Base-by-base conservation (phyloP, 2,329 filamentous ascomycete genomes). In the Drechslerella coelobrocha region DNA sequence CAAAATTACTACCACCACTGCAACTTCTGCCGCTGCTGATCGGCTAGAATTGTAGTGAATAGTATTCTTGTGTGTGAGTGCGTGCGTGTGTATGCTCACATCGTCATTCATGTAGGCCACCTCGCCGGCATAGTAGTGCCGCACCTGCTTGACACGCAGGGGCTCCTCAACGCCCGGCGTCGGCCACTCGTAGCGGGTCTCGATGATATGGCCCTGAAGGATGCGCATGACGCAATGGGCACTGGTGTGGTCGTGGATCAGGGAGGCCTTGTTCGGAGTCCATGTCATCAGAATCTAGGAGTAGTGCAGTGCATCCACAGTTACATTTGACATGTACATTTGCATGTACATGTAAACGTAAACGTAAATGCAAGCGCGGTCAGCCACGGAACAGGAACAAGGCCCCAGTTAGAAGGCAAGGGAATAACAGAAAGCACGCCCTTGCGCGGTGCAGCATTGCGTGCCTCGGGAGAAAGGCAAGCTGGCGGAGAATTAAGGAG, bases 51-150 rank as follows among this genome's bases (percentile, higher is more conserved):
- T n/a, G n/a, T 29, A 17, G 19, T 39, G 14, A 56, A 1, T 45
- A 29, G 21, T 43, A 41, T 17, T 74, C 73, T 75, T 50, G 21
- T 24, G 34, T 29, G 4, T 23, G 14, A 17, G 9, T 4, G 60
- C 27, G 6, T 21, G 21, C 3, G 26, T 57, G n/a, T 34, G 39
- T 14, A 14, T 14, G 7, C 78, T 62, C 69, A 82, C 81, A 75
- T 82, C 79, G 74, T 88, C 86, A 5, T 84, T 86, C 80, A 89
- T 88, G 77, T 89, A 88, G 0, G 86, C 84, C 27, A 88, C 86
- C 74, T 86, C 79, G 61, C 87, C 83, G 72, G 81, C 78, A 21
- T 78, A 74, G 74, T 85, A 87, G 7, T 79, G 79, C 2, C 83
- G 86, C 69, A 84, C 80, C 61, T 81, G 82, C 59, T 81, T 82